These are phyloP conservation scores for Cornus controversa DNA, from an alignment of 148 eudicot genomes.

Conservation along the genomic window DNA sequence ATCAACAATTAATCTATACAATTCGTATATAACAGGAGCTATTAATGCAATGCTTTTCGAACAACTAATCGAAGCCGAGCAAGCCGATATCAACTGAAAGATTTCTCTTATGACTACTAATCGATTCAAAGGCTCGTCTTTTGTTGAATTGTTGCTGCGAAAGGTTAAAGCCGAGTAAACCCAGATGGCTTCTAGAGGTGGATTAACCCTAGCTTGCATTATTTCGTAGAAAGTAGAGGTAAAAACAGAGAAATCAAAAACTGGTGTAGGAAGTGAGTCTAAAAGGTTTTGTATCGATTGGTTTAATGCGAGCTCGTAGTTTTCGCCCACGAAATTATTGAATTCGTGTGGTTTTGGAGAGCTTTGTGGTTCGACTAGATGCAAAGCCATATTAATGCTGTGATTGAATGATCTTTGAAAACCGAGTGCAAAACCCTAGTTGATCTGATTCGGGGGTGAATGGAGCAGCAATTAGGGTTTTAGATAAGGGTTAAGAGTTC, in stretches of 20 bases:
- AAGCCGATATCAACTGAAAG: neutral
- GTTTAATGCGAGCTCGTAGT: constrained; percentile 29
- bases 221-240: constrained; percentile 29
- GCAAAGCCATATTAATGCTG: constrained; percentile 23
- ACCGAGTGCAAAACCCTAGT: constrained; percentile 20
- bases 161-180: constrained; percentile 15
- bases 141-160: neutral
- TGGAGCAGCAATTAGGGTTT: neutral
- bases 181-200: constrained; percentile 64
- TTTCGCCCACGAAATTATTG: constrained; percentile 26
- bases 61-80: neutral
- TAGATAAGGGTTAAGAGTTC: neutral
- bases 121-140: neutral
- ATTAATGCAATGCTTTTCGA: constrained; percentile 37
- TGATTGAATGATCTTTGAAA: neutral
- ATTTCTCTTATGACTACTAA: neutral
- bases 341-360: constrained; percentile 10
- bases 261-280: constrained; percentile 11
- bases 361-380: constrained; percentile 14
- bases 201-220: constrained; percentile 35
- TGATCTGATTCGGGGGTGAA: neutral
- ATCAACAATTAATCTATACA: constrained; percentile 28
- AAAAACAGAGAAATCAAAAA: constrained; percentile 14
- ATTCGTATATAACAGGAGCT: constrained; percentile 45
- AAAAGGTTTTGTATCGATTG: constrained; percentile 32